Percentiles rank a stretch among this genome's conserved stretches.
These are phyloP conservation scores for Penicillium sp. DNA, from an alignment of 2,329 filamentous ascomycete species.

Conservation along the genomic window DNA sequence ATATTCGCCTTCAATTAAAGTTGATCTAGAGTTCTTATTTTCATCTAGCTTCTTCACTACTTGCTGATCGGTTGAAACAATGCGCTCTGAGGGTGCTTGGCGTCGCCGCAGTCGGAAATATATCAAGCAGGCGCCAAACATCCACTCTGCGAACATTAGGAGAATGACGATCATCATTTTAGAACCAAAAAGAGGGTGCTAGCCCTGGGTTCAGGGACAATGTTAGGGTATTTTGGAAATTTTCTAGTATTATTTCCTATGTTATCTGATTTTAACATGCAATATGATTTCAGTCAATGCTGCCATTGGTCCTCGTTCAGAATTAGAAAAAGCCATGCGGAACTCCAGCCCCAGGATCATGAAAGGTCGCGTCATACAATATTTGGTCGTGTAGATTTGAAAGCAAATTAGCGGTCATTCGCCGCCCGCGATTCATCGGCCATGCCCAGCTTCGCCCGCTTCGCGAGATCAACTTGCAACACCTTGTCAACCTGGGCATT, in stretches of 20 bases:
- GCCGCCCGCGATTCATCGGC: slow-evolving; percentile 81
- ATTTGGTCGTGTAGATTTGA: slow-evolving; percentile 5
- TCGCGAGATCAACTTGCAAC: slow-evolving; percentile 73
- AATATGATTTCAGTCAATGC: not conserved
- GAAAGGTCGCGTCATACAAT: slow-evolving; percentile 25
- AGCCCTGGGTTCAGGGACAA: not conserved
- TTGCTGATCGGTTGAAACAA: slow-evolving; percentile 5
- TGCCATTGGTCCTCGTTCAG: not conserved
- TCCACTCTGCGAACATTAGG: not conserved
- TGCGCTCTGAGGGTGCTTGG: slow-evolving; percentile 12
- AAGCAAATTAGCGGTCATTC: slow-evolving; percentile 67
- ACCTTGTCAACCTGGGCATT: slow-evolving; percentile 70
- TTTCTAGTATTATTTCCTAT: not conserved
- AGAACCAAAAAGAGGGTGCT: not conserved
- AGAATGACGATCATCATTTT: not conserved
- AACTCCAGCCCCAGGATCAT: slow-evolving; percentile 25
- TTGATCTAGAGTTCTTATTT: not conserved
- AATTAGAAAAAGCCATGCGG: not conserved
- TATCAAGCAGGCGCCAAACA: slow-evolving; percentile 1
- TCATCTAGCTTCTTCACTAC: not conserved
- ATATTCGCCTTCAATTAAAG: not conserved
- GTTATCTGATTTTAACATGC: not conserved
- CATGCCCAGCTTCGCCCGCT: slow-evolving; percentile 62
- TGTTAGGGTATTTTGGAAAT: not conserved
- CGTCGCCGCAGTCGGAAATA: slow-evolving; percentile 10